Base-by-base conservation (phyloP, 1,139 yeast species). In the Pichia terricola region DNA sequence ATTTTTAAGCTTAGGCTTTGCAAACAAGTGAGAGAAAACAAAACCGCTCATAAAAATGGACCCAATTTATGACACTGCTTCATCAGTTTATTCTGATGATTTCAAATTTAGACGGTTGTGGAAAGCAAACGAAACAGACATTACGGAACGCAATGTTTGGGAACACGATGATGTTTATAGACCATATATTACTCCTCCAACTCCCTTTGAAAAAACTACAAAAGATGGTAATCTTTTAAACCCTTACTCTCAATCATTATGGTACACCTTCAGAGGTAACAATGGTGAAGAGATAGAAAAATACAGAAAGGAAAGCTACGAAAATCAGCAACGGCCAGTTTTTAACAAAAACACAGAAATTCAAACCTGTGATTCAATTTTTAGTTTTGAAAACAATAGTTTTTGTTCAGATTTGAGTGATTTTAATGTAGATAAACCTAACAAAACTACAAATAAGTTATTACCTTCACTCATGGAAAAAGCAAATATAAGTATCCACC, bases 161-260 rank as follows among this genome's bases (percentile, higher is more conserved):
- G 33, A 8, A 8, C 11, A 30, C 9, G 53, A 50, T 25, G 49
- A 48, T 33, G 50, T 48, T 10, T 48, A 50, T 22, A 40, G 16
- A 34, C 49, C 49, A 3, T 50, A 47, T 26, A 33, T 48, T 26
- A 47, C 51, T n/a, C 52, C 53, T 9, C 53, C 52, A 10, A 41
- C 51, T 1, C 50, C 51, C 6, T 45, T 45, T 43, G 44, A 45
- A 32, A 28, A 37, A 5, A 39, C 46, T 2, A 43, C 46, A 5
- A 33, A 8, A 22, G 37, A 9, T 10, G 16, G n/a, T 5, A 5
- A 33, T 26, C 27, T 33, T 30, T 5, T 25, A 16, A 58, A 59
- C 37, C 63, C 63, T 1, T 59, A 59, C 45, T 51, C 62, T 1
- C 53, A 55, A 35, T 57, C 61, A 4, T 43, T 59, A 7, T 59